phyloP scores from a whole-genome alignment of 768 basidiomycete genomes.

The Mycena indigotica region DNA sequence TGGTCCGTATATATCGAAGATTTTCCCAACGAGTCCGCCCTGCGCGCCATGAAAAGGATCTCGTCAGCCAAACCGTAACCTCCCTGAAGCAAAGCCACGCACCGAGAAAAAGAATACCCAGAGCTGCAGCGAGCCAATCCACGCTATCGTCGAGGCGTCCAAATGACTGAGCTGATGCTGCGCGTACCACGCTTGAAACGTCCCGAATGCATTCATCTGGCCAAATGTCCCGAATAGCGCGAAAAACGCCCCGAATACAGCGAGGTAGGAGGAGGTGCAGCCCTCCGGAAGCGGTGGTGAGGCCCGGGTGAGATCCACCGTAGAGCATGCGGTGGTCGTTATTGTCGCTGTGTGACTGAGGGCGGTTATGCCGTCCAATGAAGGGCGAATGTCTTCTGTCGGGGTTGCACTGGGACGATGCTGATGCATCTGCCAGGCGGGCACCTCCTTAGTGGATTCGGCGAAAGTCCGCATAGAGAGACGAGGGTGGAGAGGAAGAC shows the following conservation, averaged over 20 bases:
- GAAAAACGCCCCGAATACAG: constrained; percentile 65
- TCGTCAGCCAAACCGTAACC: background rate
- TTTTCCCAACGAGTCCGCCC: constrained; percentile 63
- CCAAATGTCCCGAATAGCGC: constrained; percentile 73
- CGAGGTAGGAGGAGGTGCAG: constrained; percentile 42
- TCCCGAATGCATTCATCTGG: constrained; percentile 72
- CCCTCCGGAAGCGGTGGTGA: constrained; percentile 31
- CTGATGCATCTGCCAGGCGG: constrained; percentile 7
- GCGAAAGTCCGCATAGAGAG: background rate
- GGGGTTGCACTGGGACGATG: constrained; percentile 15
- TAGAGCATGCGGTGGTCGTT: constrained; percentile 10
- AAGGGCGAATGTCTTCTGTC: constrained; percentile 22
- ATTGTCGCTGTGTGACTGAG: constrained; percentile 16
- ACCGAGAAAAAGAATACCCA: constrained; percentile 74
- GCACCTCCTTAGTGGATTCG: background rate
- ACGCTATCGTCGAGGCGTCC: constrained; percentile 61
- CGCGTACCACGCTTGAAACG: constrained; percentile 70
- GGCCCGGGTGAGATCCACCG: constrained; percentile 10
- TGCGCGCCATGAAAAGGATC: constrained; percentile 26
- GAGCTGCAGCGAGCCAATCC: constrained; percentile 72
- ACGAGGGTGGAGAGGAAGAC: background rate
- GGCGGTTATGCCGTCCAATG: constrained; percentile 18
- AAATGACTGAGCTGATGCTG: constrained; percentile 58
- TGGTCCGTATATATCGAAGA: constrained; percentile 66
- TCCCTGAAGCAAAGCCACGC: constrained; percentile 25